Evolutionary conservation across 1,139 yeast species (phyloP).

Genomic region (Pneumocystis oryctolagi): DNA sequence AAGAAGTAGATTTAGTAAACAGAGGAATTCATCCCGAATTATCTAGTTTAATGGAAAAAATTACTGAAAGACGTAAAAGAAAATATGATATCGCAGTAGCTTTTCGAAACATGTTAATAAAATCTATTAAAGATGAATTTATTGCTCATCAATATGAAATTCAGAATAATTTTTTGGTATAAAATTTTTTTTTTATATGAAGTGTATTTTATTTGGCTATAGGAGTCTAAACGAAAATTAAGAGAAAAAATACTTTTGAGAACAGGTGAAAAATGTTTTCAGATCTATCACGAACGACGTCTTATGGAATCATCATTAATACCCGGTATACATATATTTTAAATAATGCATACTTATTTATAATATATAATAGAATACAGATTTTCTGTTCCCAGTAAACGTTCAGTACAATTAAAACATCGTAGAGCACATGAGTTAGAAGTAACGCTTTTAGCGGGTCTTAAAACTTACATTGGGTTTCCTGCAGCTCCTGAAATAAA

Average conservation of each 20-base stretch:
- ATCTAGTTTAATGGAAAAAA: slow-evolving; percentile 47
- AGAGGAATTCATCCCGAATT: slow-evolving; percentile 87
- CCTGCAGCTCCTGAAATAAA: slow-evolving; percentile 43
- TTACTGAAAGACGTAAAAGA: slow-evolving; percentile 55
- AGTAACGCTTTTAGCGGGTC: slow-evolving; percentile 42
- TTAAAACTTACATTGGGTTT: slow-evolving; percentile 45
- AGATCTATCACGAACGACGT: slow-evolving; percentile 76
- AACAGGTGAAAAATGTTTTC: slow-evolving; percentile 84
- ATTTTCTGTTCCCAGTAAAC: slow-evolving; percentile 22
- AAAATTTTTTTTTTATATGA: slow-evolving; percentile 17
- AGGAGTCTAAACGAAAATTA: slow-evolving; percentile 36
- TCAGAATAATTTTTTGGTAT: slow-evolving; percentile 71
- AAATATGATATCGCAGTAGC: slow-evolving; percentile 53
- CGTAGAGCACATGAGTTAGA: slow-evolving; percentile 42
- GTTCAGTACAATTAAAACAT: slow-evolving; percentile 35
- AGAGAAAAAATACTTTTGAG: slow-evolving; percentile 51
- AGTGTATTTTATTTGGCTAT: not conserved
- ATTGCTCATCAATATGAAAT: slow-evolving; percentile 63
- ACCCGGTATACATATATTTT: not conserved
- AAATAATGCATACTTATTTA: not conserved
- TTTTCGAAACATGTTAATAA: slow-evolving; percentile 54
- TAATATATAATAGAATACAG: slow-evolving; percentile 29
- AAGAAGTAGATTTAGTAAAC: slow-evolving; percentile 72
- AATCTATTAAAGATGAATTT: slow-evolving; percentile 68
- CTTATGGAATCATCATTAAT: slow-evolving; percentile 54